Evolutionary conservation across 2,329 filamentous ascomycete species (phyloP).

Genomic region (Botrytis porri): DNA sequence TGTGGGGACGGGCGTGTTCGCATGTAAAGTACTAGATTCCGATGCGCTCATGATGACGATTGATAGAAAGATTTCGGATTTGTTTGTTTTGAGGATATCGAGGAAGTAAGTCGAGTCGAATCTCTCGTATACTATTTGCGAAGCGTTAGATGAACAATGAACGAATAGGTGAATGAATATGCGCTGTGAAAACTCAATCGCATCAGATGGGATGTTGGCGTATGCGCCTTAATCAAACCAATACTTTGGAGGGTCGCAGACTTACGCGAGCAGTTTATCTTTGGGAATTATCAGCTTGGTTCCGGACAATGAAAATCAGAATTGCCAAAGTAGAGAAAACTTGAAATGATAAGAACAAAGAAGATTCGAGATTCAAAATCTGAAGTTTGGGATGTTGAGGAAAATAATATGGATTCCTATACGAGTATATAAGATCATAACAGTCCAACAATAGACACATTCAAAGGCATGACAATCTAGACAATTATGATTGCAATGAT

Average conservation of each 20-base stretch:
- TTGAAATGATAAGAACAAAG: neutral
- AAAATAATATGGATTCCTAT: neutral
- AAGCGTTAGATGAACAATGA: slow-evolving; percentile 19
- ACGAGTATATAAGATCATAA: neutral
- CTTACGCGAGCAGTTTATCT: slow-evolving; percentile 28
- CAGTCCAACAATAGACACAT: neutral
- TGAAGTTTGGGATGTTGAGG: neutral
- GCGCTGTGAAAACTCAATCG: slow-evolving; percentile 22
- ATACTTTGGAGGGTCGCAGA: slow-evolving; percentile 21
- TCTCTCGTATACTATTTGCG: neutral
- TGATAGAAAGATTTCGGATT: neutral
- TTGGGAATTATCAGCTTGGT: slow-evolving; percentile 14
- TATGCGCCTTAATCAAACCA: slow-evolving; percentile 30
- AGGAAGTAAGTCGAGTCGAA: neutral
- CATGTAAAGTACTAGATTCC: slow-evolving; percentile 33
- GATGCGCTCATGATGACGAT: slow-evolving; percentile 34
- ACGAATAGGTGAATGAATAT: slow-evolving; percentile 24
- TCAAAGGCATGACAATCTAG: neutral
- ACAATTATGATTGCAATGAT: neutral
- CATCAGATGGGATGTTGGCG: slow-evolving; percentile 8
- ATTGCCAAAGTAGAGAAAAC: neutral
- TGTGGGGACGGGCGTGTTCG: slow-evolving; percentile 32
- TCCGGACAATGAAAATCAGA: neutral
- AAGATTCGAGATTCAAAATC: neutral
- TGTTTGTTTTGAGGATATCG: neutral